Conservation (phyloP, 2,329 filamentous ascomycete species). For the Cercospora brassicicola region DNA sequence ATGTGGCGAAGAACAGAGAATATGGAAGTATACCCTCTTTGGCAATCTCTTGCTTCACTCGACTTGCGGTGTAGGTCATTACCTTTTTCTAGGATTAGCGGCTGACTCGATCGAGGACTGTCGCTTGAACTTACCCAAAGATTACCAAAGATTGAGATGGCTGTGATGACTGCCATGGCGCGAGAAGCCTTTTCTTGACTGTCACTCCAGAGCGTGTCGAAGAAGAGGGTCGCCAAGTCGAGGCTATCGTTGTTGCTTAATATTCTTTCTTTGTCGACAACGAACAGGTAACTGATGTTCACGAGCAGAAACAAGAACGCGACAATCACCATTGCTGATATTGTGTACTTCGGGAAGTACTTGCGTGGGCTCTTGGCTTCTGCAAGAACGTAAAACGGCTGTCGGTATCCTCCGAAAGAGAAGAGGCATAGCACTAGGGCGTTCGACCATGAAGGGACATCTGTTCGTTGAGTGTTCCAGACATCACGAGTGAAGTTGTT, state of each 20-base stretch:
- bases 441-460: constrained; percentile 38
- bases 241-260: constrained; percentile 11
- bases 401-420: constrained; percentile 47
- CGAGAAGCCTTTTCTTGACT: constrained; percentile 30
- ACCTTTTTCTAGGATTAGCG: neutral
- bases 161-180: constrained; percentile 53
- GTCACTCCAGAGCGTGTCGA: constrained; percentile 27
- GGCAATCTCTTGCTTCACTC: constrained; percentile 63
- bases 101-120: no score
- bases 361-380: constrained; percentile 45
- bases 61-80: constrained; percentile 57
- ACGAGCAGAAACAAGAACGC: constrained; percentile 29
- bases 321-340: constrained; percentile 39
- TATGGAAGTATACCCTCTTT: constrained; percentile 58
- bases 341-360: constrained; percentile 40
- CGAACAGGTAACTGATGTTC: constrained; percentile 38
- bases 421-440: constrained; percentile 50
- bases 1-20: constrained; percentile 50
- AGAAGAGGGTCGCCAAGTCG: constrained; percentile 37
- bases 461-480: constrained; percentile 30
- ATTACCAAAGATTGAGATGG: constrained; percentile 57
- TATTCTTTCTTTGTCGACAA: constrained; percentile 30
- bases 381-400: constrained; percentile 48
- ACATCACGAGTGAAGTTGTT: constrained; percentile 33
- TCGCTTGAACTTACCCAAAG: constrained; percentile 46